A percentile compares a stretch with the other conserved stretches of the same genome.
Evolutionary conservation across 176 grass and related monocot genomes (phyloP).

Genomic region (Oryza officinalis): DNA sequence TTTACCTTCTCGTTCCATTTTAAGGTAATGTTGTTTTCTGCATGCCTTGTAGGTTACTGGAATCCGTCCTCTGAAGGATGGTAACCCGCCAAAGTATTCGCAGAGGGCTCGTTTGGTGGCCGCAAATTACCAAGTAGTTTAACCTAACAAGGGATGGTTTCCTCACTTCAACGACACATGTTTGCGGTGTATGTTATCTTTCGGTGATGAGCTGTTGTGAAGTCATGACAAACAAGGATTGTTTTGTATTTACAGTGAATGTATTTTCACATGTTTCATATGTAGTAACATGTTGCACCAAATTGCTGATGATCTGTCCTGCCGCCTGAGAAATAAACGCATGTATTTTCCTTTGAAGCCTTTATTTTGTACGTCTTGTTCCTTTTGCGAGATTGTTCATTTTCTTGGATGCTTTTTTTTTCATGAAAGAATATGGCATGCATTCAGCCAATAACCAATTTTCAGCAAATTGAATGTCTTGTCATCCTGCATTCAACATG

Average conservation of each 20-base stretch:
- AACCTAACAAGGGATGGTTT: not conserved
- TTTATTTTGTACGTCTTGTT: not conserved
- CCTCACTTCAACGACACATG: not conserved
- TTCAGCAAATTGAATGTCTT: too few relatives aligned
- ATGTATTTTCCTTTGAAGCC: not conserved
- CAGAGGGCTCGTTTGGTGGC: slow-evolving; percentile 62
- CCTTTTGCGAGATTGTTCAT: too few relatives aligned
- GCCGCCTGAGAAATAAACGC: not conserved
- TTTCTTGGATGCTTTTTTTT: too few relatives aligned
- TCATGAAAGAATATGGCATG: too few relatives aligned
- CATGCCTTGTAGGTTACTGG: slow-evolving; percentile 46
- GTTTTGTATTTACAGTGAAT: not conserved
- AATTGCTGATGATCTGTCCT: not conserved
- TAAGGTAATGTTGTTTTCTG: not conserved
- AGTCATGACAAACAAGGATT: not conserved
- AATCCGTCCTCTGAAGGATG: slow-evolving; percentile 59
- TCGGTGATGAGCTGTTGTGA: not conserved
- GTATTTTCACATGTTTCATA: not conserved
- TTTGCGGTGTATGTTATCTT: not conserved
- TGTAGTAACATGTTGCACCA: slow-evolving; percentile 1
- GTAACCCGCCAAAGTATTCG: slow-evolving; percentile 57
- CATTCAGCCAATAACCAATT: too few relatives aligned
- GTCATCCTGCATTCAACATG: too few relatives aligned
- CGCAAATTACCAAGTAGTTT: slow-evolving; percentile 70
- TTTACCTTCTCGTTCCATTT: not conserved